Conservation (phyloP, 306 rosid species). For the Vigna angularis region DNA sequence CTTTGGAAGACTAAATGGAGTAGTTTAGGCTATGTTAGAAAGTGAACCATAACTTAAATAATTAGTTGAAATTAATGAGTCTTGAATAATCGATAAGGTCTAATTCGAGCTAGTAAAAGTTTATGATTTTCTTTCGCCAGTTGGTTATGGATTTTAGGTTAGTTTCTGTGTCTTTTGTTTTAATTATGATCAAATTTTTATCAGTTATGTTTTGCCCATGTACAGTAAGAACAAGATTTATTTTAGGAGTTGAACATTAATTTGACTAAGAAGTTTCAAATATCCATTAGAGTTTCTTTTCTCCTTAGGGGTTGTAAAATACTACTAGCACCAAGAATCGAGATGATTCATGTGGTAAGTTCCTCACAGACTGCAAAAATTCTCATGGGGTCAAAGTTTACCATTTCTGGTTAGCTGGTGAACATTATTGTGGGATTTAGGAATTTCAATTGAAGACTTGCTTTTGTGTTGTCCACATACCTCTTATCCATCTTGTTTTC, state of each 20-base stretch:
- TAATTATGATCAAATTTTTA: not conserved
- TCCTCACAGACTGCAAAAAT: not conserved
- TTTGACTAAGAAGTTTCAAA: not conserved
- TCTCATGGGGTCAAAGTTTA: not conserved
- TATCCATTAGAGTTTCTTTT: not conserved
- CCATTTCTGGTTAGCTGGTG: not conserved
- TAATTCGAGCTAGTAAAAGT: not conserved
- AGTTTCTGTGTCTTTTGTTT: not conserved
- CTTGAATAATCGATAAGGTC: not conserved
- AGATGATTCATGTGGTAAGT: not conserved
- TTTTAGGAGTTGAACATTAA: not conserved
- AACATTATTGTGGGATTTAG: not conserved
- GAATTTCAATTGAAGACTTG: not conserved
- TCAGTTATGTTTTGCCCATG: slow-evolving; percentile 1
- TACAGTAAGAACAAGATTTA: not conserved
- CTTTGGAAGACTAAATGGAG: not conserved
- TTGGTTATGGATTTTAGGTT: not conserved
- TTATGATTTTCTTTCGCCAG: not conserved
- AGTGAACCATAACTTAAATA: not conserved
- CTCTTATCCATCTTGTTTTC: not conserved
- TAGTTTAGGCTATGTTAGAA: not conserved
- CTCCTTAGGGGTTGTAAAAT: not conserved
- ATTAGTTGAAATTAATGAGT: not conserved
- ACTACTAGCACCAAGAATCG: not conserved
- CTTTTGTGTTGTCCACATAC: not conserved